These are phyloP conservation scores for Oryza punctata DNA, from an alignment of 176 grass and related monocot species.

Conservation along the genomic window DNA sequence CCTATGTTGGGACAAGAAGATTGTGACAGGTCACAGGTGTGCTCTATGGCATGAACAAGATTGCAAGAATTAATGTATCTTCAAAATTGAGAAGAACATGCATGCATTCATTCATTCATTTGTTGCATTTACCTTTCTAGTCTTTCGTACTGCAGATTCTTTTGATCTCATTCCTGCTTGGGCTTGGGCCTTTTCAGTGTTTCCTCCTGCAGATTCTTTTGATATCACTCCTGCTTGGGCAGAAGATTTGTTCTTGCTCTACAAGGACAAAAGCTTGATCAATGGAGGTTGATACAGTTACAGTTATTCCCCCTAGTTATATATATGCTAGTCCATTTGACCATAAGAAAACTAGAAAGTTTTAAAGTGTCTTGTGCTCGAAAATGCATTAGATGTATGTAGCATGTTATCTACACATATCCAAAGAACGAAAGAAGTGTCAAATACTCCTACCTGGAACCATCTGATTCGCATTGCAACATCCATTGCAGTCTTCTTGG, in stretches of 20 bases:
- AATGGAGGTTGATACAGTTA: not conserved
- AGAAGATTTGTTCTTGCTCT: not conserved
- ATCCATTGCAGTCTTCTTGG: constrained; percentile 3
- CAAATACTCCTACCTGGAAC: constrained; percentile 15
- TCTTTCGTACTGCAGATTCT: not conserved
- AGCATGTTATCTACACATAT: not conserved
- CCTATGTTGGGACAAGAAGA: not conserved
- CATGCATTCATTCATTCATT: not conserved
- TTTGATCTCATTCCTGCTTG: not conserved
- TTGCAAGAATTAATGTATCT: not conserved
- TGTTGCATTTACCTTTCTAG: constrained; percentile 1
- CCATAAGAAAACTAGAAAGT: not conserved
- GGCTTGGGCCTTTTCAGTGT: not conserved
- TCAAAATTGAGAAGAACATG: not conserved
- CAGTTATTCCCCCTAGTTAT: not conserved
- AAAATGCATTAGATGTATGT: not conserved
- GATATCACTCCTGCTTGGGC: not conserved
- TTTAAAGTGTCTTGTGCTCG: too few relatives aligned
- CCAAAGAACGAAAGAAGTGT: not conserved
- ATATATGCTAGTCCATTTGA: not conserved
- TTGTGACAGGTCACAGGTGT: not conserved
- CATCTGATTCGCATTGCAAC: constrained; percentile 26
- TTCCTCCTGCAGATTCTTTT: not conserved
- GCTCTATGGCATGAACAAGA: not conserved
- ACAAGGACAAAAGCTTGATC: not conserved